A percentile compares a stretch with the other conserved stretches of the same genome.
Conservation (phyloP, 1,139 yeast genomes). For the Pichia sp. region DNA sequence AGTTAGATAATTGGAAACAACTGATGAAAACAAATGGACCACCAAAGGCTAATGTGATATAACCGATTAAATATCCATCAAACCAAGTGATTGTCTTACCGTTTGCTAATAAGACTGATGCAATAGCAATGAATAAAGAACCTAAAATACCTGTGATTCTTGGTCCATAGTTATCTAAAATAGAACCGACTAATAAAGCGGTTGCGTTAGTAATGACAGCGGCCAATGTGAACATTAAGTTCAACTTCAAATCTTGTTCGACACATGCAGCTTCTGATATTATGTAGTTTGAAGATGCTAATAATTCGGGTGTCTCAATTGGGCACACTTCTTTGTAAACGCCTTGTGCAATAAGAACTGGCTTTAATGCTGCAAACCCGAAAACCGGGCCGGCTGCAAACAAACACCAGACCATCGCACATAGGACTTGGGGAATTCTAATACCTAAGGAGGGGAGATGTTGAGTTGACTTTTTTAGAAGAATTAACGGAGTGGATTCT, state of each 20-base stretch:
- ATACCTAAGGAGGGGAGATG: conserved; percentile 15
- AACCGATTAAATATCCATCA: conserved; percentile 67
- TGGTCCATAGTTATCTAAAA: conserved; percentile 80
- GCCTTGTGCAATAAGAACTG: conserved; percentile 71
- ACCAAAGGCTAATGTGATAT: conserved; percentile 66
- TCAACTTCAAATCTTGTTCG: conserved; percentile 77
- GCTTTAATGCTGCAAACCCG: conserved; percentile 93
- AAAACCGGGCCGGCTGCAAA: conserved; percentile 92
- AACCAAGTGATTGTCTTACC: conserved; percentile 34
- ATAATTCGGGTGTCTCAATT: conserved; percentile 14
- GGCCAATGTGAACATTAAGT: conserved; percentile 79
- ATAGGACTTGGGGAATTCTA: conserved; percentile 47
- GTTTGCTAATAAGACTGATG: conserved; percentile 48
- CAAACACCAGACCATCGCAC: conserved; percentile 85
- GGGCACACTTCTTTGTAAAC: conserved; percentile 67
- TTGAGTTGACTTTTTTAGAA: not conserved
- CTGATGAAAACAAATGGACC: conserved; percentile 84
- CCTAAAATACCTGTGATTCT: conserved; percentile 77
- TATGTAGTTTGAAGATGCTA: not conserved
- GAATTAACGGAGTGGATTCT: conserved; percentile 16
- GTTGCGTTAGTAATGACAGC: conserved; percentile 86
- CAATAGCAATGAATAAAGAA: conserved; percentile 51
- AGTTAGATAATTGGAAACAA: conserved; percentile 73
- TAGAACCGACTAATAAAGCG: conserved; percentile 78
- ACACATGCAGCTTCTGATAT: conserved; percentile 43